Conservation (phyloP, 495 filamentous ascomycete species). For the Penicillium arizonense region DNA sequence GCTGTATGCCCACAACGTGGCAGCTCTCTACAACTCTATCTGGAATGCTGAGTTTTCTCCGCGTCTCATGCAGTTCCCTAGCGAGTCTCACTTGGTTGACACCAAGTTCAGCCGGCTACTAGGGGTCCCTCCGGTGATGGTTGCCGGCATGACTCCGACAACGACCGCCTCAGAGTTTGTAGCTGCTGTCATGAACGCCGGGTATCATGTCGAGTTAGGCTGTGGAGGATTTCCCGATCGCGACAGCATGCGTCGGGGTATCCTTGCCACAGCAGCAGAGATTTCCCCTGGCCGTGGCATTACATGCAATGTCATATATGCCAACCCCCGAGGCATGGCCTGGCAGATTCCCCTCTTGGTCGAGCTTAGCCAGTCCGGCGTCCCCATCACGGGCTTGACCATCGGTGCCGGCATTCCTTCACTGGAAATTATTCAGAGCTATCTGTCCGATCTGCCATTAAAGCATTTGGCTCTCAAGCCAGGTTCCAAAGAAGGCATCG, state of each 20-base stretch:
- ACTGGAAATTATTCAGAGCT: slow-evolving; percentile 90
- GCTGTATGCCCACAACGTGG: background rate
- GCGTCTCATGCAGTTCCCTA: slow-evolving; percentile 9
- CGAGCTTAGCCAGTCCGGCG: slow-evolving; percentile 18
- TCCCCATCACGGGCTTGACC: slow-evolving; percentile 50
- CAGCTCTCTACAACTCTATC: background rate
- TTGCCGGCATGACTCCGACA: slow-evolving; percentile 47
- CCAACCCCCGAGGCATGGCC: slow-evolving; percentile 29
- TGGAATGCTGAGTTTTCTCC: slow-evolving; percentile 28
- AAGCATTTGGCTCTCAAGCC: slow-evolving; percentile 97
- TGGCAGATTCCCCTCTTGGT: slow-evolving; percentile 37
- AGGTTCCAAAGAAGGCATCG: slow-evolving; percentile 84
- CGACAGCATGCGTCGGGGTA: slow-evolving; percentile 26
- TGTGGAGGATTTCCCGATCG: slow-evolving; percentile 34
- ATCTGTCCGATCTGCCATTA: slow-evolving; percentile 88
- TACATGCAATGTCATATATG: slow-evolving; percentile 41
- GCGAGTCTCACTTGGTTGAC: slow-evolving; percentile 16
- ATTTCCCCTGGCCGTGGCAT: slow-evolving; percentile 34
- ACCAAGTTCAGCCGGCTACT: slow-evolving; percentile 36
- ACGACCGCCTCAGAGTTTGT: slow-evolving; percentile 40
- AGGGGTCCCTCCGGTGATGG: slow-evolving; percentile 37
- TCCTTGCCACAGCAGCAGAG: slow-evolving; percentile 21
- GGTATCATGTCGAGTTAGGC: slow-evolving; percentile 40
- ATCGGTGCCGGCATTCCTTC: slow-evolving; percentile 94
- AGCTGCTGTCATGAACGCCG: slow-evolving; percentile 35